Percentiles rank a stretch among this genome's conserved stretches.
Conservation (phyloP, 805 yeast genomes). For the Helenozyma rhizophorensis region DNA sequence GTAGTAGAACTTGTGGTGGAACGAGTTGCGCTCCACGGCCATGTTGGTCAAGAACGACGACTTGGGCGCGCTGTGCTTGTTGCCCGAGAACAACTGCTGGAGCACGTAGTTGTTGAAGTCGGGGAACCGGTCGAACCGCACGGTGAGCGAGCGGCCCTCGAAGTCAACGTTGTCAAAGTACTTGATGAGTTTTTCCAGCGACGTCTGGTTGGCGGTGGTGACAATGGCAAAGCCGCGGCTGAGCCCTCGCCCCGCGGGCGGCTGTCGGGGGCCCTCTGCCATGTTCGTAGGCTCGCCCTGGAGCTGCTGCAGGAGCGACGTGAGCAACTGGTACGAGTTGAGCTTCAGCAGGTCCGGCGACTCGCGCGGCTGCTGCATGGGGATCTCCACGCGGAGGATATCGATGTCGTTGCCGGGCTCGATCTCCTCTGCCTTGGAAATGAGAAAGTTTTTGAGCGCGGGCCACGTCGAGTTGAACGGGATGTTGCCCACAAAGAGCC, state of each 20-base stretch:
- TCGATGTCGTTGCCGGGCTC: slow-evolving; percentile 24
- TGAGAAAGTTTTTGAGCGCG: slow-evolving; percentile 26
- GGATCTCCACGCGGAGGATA: slow-evolving; percentile 37
- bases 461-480: slow-evolving; percentile 44
- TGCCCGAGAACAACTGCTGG: slow-evolving; percentile 1
- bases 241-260: background rate
- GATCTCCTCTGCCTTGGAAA: slow-evolving; percentile 19
- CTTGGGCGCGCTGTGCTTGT: background rate
- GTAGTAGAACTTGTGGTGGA: slow-evolving; percentile 29
- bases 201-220: slow-evolving; percentile 41
- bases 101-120: slow-evolving; percentile 27
- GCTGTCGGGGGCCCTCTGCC: background rate
- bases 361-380: slow-evolving; percentile 17
- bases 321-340: slow-evolving; percentile 1
- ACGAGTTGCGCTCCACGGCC: slow-evolving; percentile 30
- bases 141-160: slow-evolving; percentile 58
- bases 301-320: background rate
- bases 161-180: slow-evolving; percentile 49
- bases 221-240: slow-evolving; percentile 66
- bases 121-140: slow-evolving; percentile 55
- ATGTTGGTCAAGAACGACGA: slow-evolving; percentile 10
- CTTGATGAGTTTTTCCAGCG: slow-evolving; percentile 47
- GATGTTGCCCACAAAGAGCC: slow-evolving; percentile 54
- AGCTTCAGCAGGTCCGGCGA: background rate
- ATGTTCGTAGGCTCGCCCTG: background rate